phyloP scores from a whole-genome alignment of 2,329 filamentous ascomycete genomes.

The Beauveria australis region DNA sequence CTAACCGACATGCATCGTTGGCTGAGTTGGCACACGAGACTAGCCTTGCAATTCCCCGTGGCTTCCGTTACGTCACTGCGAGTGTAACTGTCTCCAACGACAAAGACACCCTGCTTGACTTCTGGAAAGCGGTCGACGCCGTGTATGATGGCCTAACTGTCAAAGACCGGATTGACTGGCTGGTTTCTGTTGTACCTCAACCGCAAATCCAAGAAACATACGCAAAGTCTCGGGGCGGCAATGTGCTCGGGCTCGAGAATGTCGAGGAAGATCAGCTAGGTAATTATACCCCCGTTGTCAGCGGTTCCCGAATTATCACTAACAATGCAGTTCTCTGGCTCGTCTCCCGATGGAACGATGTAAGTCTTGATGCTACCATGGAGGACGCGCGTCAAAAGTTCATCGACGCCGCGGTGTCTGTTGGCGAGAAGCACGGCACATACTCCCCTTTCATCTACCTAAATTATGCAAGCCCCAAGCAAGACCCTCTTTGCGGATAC shows the following conservation, averaged over 20 bases:
- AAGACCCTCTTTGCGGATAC: conserved; percentile 30
- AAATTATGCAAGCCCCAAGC: conserved; percentile 33
- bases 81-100: conserved; percentile 13
- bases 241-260: conserved; percentile 11
- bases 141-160: conserved; percentile 11
- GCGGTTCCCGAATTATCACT: not conserved
- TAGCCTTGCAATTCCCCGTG: conserved; percentile 11
- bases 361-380: conserved; percentile 9
- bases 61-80: conserved; percentile 14
- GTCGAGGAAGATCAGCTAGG: conserved; percentile 12
- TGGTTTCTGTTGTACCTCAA: conserved; percentile 13
- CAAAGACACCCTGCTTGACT: conserved; percentile 9
- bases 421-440: conserved; percentile 8
- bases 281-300: not conserved
- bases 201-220: conserved; percentile 11
- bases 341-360: conserved; percentile 12
- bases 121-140: conserved; percentile 10
- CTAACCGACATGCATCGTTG: conserved; percentile 8
- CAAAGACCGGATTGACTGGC: conserved; percentile 14
- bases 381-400: conserved; percentile 4
- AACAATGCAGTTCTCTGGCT: conserved; percentile 11
- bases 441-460: conserved; percentile 24
- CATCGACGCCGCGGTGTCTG: conserved; percentile 1
- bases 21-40: conserved; percentile 12
- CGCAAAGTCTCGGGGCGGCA: conserved; percentile 7